phyloP scores from a whole-genome alignment of 2,329 filamentous ascomycete species.

The Colletotrichum sp. region DNA sequence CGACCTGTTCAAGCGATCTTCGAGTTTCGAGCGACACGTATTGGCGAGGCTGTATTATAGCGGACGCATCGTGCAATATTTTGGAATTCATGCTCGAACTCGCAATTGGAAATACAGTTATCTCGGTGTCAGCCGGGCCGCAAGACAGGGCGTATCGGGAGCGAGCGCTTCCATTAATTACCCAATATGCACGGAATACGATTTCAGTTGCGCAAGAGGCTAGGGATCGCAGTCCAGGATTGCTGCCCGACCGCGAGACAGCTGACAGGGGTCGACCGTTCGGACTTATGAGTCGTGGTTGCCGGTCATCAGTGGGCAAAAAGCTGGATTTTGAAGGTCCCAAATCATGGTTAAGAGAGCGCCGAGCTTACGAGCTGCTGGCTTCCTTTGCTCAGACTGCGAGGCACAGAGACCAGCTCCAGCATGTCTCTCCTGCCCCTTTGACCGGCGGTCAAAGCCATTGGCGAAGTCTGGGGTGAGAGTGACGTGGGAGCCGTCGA shows the following conservation, averaged over 20 bases:
- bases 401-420: not conserved
- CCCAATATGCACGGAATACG: not conserved
- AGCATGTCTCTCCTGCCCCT: not conserved
- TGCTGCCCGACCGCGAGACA: slow-evolving; percentile 20
- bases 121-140: not conserved
- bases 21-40: not conserved
- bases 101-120: not conserved
- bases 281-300: slow-evolving; percentile 14
- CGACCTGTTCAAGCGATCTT: not conserved
- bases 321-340: not conserved
- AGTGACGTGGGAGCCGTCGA: slow-evolving; percentile 11
- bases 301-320: not conserved
- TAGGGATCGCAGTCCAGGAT: slow-evolving; percentile 5
- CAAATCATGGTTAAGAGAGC: not conserved
- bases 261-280: slow-evolving; percentile 2
- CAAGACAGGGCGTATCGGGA: not conserved
- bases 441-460: not conserved
- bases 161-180: slow-evolving; percentile 1
- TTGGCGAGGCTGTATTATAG: not conserved
- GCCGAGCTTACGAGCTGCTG: not conserved
- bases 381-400: not conserved
- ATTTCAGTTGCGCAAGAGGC: not conserved
- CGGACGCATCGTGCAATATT: not conserved
- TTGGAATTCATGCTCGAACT: not conserved
- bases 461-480: not conserved